A percentile compares a stretch with the other conserved stretches of the same genome.
Conservation (phyloP, 2,329 filamentous ascomycete species). For the Trichoderma sp. region DNA sequence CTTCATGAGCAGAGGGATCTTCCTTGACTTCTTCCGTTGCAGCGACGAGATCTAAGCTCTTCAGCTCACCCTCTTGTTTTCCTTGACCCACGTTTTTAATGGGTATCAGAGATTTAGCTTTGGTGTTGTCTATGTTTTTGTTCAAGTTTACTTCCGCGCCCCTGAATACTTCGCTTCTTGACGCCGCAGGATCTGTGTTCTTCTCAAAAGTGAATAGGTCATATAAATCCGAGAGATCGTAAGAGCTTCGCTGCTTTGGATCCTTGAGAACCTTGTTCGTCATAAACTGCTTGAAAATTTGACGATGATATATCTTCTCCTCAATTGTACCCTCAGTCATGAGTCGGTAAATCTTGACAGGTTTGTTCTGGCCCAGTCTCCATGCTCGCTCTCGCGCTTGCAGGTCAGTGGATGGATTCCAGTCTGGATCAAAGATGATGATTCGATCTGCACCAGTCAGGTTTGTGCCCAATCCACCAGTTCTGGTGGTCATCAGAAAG, state of each 20-base stretch:
- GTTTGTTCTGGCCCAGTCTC: slow-evolving; percentile 91
- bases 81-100: slow-evolving; percentile 24
- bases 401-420: slow-evolving; percentile 96
- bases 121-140: background rate
- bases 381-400: slow-evolving; percentile 95
- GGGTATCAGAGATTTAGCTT: slow-evolving; percentile 18
- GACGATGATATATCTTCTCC: slow-evolving; percentile 98
- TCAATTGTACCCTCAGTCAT: slow-evolving; percentile 98
- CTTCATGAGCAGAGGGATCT: slow-evolving; percentile 54
- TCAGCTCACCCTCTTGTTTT: slow-evolving; percentile 47
- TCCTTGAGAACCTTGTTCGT: slow-evolving; percentile 96
- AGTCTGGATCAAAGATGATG: slow-evolving; percentile 98
- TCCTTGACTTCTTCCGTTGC: slow-evolving; percentile 64
- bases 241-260: slow-evolving; percentile 88
- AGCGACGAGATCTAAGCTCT: slow-evolving; percentile 61
- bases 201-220: slow-evolving; percentile 76
- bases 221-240: slow-evolving; percentile 86
- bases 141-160: slow-evolving; percentile 69
- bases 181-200: slow-evolving; percentile 60
- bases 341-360: slow-evolving; percentile 95
- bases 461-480: slow-evolving; percentile 91
- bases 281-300: slow-evolving; percentile 98
- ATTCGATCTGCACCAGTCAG: slow-evolving; percentile 93
- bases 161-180: slow-evolving; percentile 84
- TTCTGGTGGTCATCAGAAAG: slow-evolving; percentile 93